phyloP scores from a whole-genome alignment of 2,329 filamentous ascomycete species.

The Exophiala calicioides region DNA sequence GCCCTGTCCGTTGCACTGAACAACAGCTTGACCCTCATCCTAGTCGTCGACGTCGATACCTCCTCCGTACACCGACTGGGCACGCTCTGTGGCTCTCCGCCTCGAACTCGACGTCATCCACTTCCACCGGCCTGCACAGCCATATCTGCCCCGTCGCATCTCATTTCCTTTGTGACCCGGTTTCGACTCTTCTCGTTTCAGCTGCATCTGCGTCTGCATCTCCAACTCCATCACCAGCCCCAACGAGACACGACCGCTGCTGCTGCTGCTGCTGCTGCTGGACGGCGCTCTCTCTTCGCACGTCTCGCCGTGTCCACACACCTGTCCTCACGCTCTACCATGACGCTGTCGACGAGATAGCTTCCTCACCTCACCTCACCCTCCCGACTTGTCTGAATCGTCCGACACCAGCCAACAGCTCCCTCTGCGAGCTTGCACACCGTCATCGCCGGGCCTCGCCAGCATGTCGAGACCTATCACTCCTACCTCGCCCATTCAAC shows the following conservation, averaged over 20 bases:
- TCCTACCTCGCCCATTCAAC: slow-evolving; percentile 23
- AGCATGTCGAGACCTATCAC: slow-evolving; percentile 37
- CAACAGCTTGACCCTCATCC: slow-evolving; percentile 4
- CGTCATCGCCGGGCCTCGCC: neutral
- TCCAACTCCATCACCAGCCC: neutral
- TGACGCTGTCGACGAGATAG: slow-evolving; percentile 15
- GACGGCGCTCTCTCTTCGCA: slow-evolving; percentile 6
- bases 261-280: too few species aligned
- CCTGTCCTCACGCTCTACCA: slow-evolving; percentile 1
- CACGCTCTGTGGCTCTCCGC: neutral
- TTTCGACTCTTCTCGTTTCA: slow-evolving; percentile 13
- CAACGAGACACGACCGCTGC: too few species aligned
- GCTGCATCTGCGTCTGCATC: slow-evolving; percentile 8
- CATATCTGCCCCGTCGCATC: slow-evolving; percentile 13
- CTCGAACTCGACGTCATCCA: slow-evolving; percentile 28
- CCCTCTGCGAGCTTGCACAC: slow-evolving; percentile 3
- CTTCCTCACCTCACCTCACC: neutral
- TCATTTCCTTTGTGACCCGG: slow-evolving; percentile 18
- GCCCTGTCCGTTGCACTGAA: slow-evolving; percentile 22
- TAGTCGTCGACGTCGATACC: neutral
- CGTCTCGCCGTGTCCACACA: neutral
- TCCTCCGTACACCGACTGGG: neutral
- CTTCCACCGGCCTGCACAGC: slow-evolving; percentile 6
- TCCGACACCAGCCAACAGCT: slow-evolving; percentile 4
- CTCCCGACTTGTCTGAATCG: neutral